Base-by-base conservation (phyloP, 352 stramenopile genomes). In the Albugo laibachii region DNA sequence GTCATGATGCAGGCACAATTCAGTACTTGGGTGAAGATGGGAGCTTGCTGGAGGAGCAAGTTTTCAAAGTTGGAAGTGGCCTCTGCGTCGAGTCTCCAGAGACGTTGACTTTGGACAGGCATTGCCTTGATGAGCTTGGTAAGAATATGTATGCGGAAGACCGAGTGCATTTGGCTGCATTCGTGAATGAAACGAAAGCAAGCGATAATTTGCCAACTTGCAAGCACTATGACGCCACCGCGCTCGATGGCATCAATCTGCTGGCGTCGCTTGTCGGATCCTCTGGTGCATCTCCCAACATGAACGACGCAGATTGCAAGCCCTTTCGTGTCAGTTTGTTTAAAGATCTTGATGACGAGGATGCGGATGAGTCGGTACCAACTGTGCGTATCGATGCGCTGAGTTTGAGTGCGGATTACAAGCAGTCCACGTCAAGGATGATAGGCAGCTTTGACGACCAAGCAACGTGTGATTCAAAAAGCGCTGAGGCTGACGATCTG, bases 301-400 rank as follows among this genome's bases (percentile, higher is more conserved):
- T 46, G 58, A 11, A n/a, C n/a, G 60, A 61, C 13, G 59, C 54
- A 0, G 69, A 86, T 36, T 72, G 55, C 47, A 80, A 82, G 36
- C 52, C 62, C 11, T 73, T 89, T 50, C 68, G 68, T 36, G 70
- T 92, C 50, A 87, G 84, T 45, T 51, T 88, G 34, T 92, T 92
- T 55, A 65, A 80, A 27, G 61, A 66, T 10, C 77, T 81, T 27
- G 37, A 41, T 13, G 47, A 37, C 20, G 41, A 50, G 13, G 47
- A 52, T 34, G 52, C 20, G 11, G 8, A 10, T 8, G 24, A 31
- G 24, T 53, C 65, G 5, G 80, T 85, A 34, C 62, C 69, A 36
- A 83, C 63, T 3, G 89, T 87, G 54, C 83, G 65, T 59, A 83
- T 92, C 43, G 70, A 87, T 46, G 74, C 83, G 11, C 24, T 10